phyloP scores from a whole-genome alignment of 2,329 filamentous ascomycete species.

The Fusarium liriodendri region DNA sequence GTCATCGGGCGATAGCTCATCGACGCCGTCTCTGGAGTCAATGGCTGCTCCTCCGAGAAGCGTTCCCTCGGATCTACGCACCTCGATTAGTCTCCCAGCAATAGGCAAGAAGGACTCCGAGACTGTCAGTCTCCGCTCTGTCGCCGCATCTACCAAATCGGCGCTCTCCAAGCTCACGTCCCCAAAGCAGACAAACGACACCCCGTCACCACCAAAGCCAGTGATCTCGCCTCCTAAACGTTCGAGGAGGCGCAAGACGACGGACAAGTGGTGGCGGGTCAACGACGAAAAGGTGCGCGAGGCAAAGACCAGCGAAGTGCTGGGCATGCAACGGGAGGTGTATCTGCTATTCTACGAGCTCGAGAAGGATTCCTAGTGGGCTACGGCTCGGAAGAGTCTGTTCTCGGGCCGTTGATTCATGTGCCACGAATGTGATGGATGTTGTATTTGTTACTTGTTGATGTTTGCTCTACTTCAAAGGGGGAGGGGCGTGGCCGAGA shows the following conservation, averaged over 20 bases:
- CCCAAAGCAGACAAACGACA: constrained; percentile 46
- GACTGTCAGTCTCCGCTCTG: constrained; percentile 64
- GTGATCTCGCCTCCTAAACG: constrained; percentile 46
- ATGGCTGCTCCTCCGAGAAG: constrained; percentile 46
- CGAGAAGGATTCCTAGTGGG: constrained; percentile 60
- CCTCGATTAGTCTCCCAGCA: constrained; percentile 39
- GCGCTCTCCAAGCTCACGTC: constrained; percentile 62
- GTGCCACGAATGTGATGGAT: constrained; percentile 7
- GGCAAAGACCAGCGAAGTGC: constrained; percentile 88
- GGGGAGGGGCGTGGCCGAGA: background rate
- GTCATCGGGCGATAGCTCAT: constrained; percentile 48
- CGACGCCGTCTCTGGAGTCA: constrained; percentile 54
- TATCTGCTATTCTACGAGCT: constrained; percentile 97
- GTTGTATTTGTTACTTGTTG: background rate
- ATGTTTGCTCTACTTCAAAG: background rate
- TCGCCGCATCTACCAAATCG: constrained; percentile 67
- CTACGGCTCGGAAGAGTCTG: background rate
- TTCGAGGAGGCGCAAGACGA: constrained; percentile 67
- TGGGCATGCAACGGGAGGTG: constrained; percentile 95
- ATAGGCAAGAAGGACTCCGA: constrained; percentile 58
- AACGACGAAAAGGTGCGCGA: constrained; percentile 98
- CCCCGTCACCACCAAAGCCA: constrained; percentile 33
- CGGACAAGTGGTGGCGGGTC: constrained; percentile 93
- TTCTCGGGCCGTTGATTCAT: background rate
- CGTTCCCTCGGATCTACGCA: constrained; percentile 44